Evolutionary conservation across 768 basidiomycete species (phyloP).

Genomic region (Serendipita sp.): DNA sequence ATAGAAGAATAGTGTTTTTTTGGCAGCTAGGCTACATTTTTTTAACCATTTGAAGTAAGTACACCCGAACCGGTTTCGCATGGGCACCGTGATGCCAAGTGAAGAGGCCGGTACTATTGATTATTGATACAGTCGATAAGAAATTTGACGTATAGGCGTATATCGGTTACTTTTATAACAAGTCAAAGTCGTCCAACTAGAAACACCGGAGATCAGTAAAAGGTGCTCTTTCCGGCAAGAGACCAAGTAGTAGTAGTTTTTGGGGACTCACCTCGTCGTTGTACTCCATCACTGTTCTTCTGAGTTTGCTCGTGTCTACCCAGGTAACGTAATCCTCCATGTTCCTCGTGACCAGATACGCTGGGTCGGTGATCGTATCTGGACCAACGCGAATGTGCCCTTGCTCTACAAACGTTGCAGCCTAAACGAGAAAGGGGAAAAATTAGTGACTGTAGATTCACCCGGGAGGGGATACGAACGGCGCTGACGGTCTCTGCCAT

Average conservation of each 20-base stretch:
- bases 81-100: too few species aligned
- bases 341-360: constrained; percentile 87
- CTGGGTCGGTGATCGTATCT: constrained; percentile 90
- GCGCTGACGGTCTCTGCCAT: constrained; percentile 94
- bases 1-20: too few species aligned
- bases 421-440: constrained; percentile 32
- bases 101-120: too few species aligned
- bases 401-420: constrained; percentile 93
- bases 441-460: constrained; percentile 3
- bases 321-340: constrained; percentile 99
- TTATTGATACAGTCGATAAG: too few species aligned
- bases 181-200: constrained; percentile 88
- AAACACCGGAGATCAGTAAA: constrained; percentile 12
- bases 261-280: constrained; percentile 67
- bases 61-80: too few species aligned
- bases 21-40: too few species aligned
- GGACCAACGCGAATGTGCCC: constrained; percentile 96
- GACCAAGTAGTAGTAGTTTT: background rate
- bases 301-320: constrained; percentile 95
- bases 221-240: background rate
- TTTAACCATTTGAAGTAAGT: too few species aligned
- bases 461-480: constrained; percentile 17
- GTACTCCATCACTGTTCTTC: constrained; percentile 87
- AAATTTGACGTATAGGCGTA: too few species aligned
- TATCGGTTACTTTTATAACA: constrained; percentile 33